Evolutionary conservation across 2,329 filamentous ascomycete genomes (phyloP).

Genomic region (Akanthomyces uredinophilus): DNA sequence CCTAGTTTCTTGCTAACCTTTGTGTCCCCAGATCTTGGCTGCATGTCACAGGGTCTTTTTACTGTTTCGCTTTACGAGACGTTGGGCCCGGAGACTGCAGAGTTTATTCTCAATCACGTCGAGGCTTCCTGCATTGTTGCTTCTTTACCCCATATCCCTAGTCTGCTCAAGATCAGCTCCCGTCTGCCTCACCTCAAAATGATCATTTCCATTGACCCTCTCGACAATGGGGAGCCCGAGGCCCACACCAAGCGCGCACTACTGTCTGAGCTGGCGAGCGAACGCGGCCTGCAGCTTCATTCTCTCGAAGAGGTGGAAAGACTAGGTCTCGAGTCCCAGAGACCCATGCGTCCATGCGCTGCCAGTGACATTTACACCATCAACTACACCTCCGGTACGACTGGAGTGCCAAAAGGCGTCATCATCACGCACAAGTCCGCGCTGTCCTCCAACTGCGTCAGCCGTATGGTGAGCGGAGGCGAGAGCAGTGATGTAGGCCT

Average conservation of each 20-base stretch:
- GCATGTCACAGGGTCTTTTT: slow-evolving; percentile 80
- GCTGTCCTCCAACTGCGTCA: slow-evolving; percentile 63
- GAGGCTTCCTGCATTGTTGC: slow-evolving; percentile 69
- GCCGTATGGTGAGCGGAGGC: slow-evolving; percentile 51
- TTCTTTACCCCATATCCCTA: slow-evolving; percentile 74
- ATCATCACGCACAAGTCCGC: slow-evolving; percentile 77
- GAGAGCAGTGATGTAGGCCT: slow-evolving; percentile 56
- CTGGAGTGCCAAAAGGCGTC: slow-evolving; percentile 77
- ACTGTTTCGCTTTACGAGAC: slow-evolving; percentile 96
- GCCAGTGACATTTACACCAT: slow-evolving; percentile 79
- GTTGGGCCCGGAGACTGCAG: slow-evolving; percentile 81
- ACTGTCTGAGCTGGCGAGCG: slow-evolving; percentile 67
- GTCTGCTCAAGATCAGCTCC: slow-evolving; percentile 73
- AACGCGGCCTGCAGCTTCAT: slow-evolving; percentile 72
- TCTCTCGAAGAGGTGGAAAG: slow-evolving; percentile 77
- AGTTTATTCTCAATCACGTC: slow-evolving; percentile 94
- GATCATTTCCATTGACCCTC: slow-evolving; percentile 78
- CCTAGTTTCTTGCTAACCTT: neutral
- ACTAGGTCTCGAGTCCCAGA: slow-evolving; percentile 65
- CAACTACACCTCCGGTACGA: slow-evolving; percentile 87
- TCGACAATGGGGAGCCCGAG: slow-evolving; percentile 71
- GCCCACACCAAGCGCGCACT: slow-evolving; percentile 76
- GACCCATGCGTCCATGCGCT: slow-evolving; percentile 64
- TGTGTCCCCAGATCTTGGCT: slow-evolving; percentile 63
- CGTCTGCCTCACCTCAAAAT: slow-evolving; percentile 76